Percentiles rank a stretch among this genome's conserved stretches.
Evolutionary conservation across 1,139 yeast species (phyloP).

Genomic region (Saccharomyces hybrid): DNA sequence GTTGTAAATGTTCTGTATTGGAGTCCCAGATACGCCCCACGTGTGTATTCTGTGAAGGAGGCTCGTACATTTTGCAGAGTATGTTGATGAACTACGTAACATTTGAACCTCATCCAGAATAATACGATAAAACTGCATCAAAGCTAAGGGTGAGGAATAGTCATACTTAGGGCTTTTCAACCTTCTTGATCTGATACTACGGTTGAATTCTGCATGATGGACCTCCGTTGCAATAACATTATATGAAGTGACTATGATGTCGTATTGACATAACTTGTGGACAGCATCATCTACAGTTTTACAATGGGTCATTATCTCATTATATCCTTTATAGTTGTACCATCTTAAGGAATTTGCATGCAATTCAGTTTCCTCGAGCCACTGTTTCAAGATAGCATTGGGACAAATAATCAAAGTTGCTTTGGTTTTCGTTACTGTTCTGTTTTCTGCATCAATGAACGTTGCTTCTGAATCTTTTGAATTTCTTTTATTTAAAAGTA

Average conservation of each 20-base stretch:
- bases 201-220: slow-evolving; percentile 71
- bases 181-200: slow-evolving; percentile 50
- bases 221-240: slow-evolving; percentile 60
- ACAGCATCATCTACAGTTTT: too few relatives aligned
- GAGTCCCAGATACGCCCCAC: slow-evolving; percentile 97
- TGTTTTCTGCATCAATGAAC: slow-evolving; percentile 12
- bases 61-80: slow-evolving; percentile 74
- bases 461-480: too few relatives aligned
- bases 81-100: slow-evolving; percentile 67
- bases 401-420: slow-evolving; percentile 85
- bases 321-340: slow-evolving; percentile 57
- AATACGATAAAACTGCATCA: slow-evolving; percentile 84
- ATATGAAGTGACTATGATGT: slow-evolving; percentile 77
- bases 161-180: slow-evolving; percentile 33
- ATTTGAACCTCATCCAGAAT: slow-evolving; percentile 91
- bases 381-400: slow-evolving; percentile 69
- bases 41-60: slow-evolving; percentile 78
- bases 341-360: slow-evolving; percentile 45
- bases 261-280: slow-evolving; percentile 47
- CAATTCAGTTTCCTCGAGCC: slow-evolving; percentile 64
- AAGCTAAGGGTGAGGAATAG: slow-evolving; percentile 74
- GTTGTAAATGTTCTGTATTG: slow-evolving; percentile 62
- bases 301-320: slow-evolving; percentile 32
- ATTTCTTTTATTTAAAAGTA: too few relatives aligned
- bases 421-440: slow-evolving; percentile 43